Base-by-base conservation (phyloP, 495 filamentous ascomycete genomes). In the Baudoinia panamericana region DNA sequence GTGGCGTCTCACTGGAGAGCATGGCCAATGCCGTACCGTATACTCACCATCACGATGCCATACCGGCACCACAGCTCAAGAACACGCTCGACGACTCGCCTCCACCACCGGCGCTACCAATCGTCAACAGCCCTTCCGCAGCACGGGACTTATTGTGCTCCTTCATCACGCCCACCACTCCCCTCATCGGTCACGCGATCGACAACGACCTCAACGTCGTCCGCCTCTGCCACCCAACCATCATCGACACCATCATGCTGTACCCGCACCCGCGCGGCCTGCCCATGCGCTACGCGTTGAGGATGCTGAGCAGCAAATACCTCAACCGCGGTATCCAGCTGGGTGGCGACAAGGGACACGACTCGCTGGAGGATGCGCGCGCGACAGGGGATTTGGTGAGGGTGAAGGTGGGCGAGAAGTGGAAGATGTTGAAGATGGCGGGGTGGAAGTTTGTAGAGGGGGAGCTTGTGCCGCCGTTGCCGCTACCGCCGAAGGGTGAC, bases 131-230 rank as follows among this genome's bases (percentile, higher is more conserved):
- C 0, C 84, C 85, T 5, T 55, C 68, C 11, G 69, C 61, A 22
- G 92, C 88, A 4, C 77, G 90, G 9, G 57, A 67, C 1, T 64
- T 93, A 0, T 67, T 96, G 8, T 80, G 86, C 60, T 61, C 66
- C 0, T 62, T 79, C 36, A 66, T 96, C 25, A 64, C 73, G 12
- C 80, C 83, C 0, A 58, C 68, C 0, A 95, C 86, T 0, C 84
- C 84, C 0, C 60, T 97, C 4, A 80, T 96, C 29, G 90, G 90
- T 16, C 90, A 97, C 59, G 87, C 83, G 5, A 74, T 96, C 8
- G 90, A 96, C 53, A 97, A 97, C 55, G 90, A 97, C 54, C 69
- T 97, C 17, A 90, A 90, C 55, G 71, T 75, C 11, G 63, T 76
- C 32, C 76, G 90, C 10, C 67, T 97, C 30, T 76, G 92, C 31